Base-by-base conservation (phyloP, 208 protist genomes). In the Angomonas ambiguus region DNA sequence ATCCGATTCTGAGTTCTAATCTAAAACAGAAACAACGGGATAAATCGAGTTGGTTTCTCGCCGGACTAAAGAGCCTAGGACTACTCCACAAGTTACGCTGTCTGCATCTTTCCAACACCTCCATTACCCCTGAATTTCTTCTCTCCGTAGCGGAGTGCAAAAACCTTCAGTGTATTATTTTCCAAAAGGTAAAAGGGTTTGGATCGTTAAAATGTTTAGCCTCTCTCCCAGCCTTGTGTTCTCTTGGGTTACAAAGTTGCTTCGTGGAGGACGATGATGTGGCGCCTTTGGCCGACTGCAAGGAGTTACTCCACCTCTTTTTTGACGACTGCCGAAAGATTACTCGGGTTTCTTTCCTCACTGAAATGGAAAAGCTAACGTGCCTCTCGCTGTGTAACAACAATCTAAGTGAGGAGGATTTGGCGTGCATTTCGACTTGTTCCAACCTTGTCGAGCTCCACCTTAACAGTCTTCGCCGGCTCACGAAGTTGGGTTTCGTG, bases 291-390 rank as follows among this genome's bases (percentile, higher is more conserved):
- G 38, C 71, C 1, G 27, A 72, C 16, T 94, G 78, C 51, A 27
- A 25, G 0, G 64, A 51, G 3, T 70, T 94, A 38, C 65, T 49
- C 35, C 75, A 85, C 51, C 67, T 94, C 33, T 72, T 76, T 4
- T 34, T 94, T 31, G 83, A 88, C n/a, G 83, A 83, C 56, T 94
- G 88, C 55, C 79, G 83, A 49, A 79, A 77, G 58, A 59, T 94
- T 31, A 76, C 68, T 1, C 67, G 77, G 45, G 48, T 90, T 34
- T 72, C 76, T 62, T 92, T 84, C 62, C 59, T 94, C 0, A 62
- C 8, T n/a, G 13, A 8, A 2, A 20, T 61, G 30, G 2, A 42
- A 34, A 61, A 61, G 56, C 2, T 61, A 33, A 31, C 16, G 30
- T 61, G 28, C 31, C 56, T 61, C 30, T 61, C 56, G 1, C 24